A percentile compares a stretch with the other conserved stretches of the same genome.
These are phyloP conservation scores for Phytophthora kernoviae DNA, from an alignment of 352 stramenopile genomes.

Conservation along the genomic window DNA sequence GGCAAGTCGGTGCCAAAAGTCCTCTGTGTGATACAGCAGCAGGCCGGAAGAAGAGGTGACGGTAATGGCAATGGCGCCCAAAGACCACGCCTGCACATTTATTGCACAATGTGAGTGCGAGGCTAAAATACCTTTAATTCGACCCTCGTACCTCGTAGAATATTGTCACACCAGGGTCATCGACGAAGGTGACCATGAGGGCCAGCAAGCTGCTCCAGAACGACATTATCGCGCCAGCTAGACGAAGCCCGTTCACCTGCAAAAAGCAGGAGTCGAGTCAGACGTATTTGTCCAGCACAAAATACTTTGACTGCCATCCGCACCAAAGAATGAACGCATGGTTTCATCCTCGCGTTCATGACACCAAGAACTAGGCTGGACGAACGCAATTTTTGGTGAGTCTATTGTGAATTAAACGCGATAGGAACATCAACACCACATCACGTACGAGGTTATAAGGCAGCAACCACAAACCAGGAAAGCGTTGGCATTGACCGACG, in stretches of 20 bases:
- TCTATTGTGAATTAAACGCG: neutral
- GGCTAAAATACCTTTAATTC: neutral
- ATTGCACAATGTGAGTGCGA: neutral
- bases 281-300: neutral
- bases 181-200: constrained; percentile 37
- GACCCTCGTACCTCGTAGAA: constrained; percentile 45
- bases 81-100: constrained; percentile 48
- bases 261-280: neutral
- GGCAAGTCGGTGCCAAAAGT: constrained; percentile 54
- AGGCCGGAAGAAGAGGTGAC: constrained; percentile 40
- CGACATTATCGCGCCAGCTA: constrained; percentile 46
- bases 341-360: constrained; percentile 51
- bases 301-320: neutral
- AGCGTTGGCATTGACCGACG: constrained; percentile 46
- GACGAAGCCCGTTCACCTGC: constrained; percentile 57
- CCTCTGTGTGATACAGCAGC: constrained; percentile 52
- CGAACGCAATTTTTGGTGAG: neutral
- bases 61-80: constrained; percentile 57
- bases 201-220: constrained; percentile 50
- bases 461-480: constrained; percentile 36
- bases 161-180: constrained; percentile 46
- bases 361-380: constrained; percentile 30
- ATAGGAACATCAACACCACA: neutral
- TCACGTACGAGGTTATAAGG: constrained; percentile 35
- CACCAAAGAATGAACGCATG: constrained; percentile 53